Evolutionary conservation across 139 green algal species (phyloP), one percentile per base, ranked within the genome.

Genomic region (Microglena sp.): DNA sequence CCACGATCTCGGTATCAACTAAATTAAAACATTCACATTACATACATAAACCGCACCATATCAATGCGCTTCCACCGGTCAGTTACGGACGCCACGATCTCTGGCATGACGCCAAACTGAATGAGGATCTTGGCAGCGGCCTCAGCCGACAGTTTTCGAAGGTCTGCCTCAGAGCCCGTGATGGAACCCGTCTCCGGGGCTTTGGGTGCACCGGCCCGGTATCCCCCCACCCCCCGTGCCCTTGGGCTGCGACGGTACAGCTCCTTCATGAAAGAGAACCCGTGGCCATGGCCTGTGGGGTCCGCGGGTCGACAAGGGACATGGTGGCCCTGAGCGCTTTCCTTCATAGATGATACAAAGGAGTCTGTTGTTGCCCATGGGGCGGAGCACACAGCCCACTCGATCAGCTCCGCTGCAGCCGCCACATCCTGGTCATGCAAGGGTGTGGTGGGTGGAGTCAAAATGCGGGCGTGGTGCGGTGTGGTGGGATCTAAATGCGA

Each of bases 111-210:
- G 33, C 27, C 61, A 67, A 64, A 64, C 29, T 44, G 26, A 8
- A 64, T 8, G 21, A 64, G 56, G 56, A 64, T 64, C 21, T 64
- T 64, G 24, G 56, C 43, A 11, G 56, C 56, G 29, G 56, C 28
- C 56, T 64, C 56, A 6, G 26, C 29, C 24, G 56, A 45, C 60
- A 74, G 60, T 60, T 69, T 69, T 28, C 68, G 45, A n/a, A 74
- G 60, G 60, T 74, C 68, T 15, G 68, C 68, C 28, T 65, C 60
- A 29, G 68, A 69, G n/a, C 69, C 69, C 36, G 70, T 76, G 70
- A 76, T 71, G 64, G 33, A 63, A 45, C 70, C 70, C 70, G 64
- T 45, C 26, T 69, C 61, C 26, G 56, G 56, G 22, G 27, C 40
- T 18, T 59, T 18, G 18, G 22, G 15, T 31, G 22, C 50, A 31